Base-by-base conservation (phyloP, 768 basidiomycete species). In the Sarcomyxa edulis region DNA sequence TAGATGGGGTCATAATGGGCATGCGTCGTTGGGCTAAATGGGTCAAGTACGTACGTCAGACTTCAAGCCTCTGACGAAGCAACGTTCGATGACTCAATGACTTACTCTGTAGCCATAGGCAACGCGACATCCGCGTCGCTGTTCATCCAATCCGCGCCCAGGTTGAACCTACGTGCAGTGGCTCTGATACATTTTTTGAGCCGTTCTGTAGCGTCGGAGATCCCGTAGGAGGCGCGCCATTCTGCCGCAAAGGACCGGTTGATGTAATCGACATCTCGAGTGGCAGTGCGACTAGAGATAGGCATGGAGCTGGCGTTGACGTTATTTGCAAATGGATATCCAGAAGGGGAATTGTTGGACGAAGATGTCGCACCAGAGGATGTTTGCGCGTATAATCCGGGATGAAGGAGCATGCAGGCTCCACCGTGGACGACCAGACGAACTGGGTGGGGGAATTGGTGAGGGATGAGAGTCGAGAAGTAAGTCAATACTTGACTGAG, bases 61-160 rank as follows among this genome's bases (percentile, higher is more conserved):
- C 24, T 12, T 16, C 5, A 6, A 35, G 18, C 7, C n/a, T n/a
- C n/a, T n/a, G n/a, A n/a, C n/a, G 24, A 7, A 20, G 33, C 33
- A 20, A 35, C 4, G 16, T 9, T 3, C n/a, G n/a, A n/a, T n/a
- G n/a, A n/a, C n/a, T n/a, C n/a, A 19, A 27, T 14, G 7, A 70
- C 80, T 58, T 50, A 83, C 78, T 80, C 76, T 43, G 60, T 54
- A 14, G 76, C 73, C 70, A 79, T 72, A 11, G 84, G 83, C 33
- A 86, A 63, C 2, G 83, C 79, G 10, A 83, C 66, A 45, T 86
- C 84, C 0, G 84, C 78, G 46, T 83, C 78, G 4, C 76, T 72
- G 40, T 85, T 85, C 83, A 86, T 83, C 84, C 84, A 86, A 53
- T 85, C 83, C 39, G 62, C 60, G 16, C 84, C 82, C 34, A 72